Percentiles rank a stretch among this genome's conserved stretches.
These are phyloP conservation scores for Euphorbia peplus DNA, from an alignment of 345 rosid species.

Conservation along the genomic window DNA sequence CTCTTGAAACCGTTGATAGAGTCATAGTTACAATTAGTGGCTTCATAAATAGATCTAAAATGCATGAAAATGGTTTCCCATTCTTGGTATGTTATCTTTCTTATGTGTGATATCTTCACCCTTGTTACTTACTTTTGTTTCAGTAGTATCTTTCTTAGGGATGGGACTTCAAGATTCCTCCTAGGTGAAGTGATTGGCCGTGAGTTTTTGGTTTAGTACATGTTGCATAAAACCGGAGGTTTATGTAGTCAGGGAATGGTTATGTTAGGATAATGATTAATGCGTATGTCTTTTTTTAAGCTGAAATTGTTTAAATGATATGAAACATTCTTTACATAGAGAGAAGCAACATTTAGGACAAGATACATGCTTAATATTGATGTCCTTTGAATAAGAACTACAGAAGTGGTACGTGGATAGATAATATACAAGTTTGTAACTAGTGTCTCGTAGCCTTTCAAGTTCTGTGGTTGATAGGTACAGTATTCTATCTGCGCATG, in stretches of 20 bases:
- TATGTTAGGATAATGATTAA: too few relatives aligned
- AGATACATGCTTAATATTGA: not conserved
- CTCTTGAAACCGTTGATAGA: conserved; percentile 49
- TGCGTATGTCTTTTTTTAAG: too few relatives aligned
- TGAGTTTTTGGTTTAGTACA: too few relatives aligned
- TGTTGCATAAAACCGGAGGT: too few relatives aligned
- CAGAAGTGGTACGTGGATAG: not conserved
- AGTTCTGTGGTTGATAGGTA: not conserved
- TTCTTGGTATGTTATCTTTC: conserved; percentile 24
- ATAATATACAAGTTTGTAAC: not conserved
- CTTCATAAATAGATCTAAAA: conserved; percentile 35
- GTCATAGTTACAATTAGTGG: conserved; percentile 34
- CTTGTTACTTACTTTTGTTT: not conserved
- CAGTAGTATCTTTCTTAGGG: not conserved
- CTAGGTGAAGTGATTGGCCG: too few relatives aligned
- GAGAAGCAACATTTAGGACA: too few relatives aligned
- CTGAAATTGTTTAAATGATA: too few relatives aligned
- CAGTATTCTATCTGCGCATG: not conserved
- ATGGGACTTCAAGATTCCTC: too few relatives aligned
- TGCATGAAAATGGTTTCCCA: conserved; percentile 46
- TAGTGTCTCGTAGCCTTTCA: not conserved
- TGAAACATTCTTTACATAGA: too few relatives aligned
- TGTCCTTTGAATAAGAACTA: not conserved
- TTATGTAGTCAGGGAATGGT: too few relatives aligned
- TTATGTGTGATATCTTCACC: not conserved